Evolutionary conservation across 1,284 basidiomycete species (phyloP).

Genomic region (Marasmius oreades): DNA sequence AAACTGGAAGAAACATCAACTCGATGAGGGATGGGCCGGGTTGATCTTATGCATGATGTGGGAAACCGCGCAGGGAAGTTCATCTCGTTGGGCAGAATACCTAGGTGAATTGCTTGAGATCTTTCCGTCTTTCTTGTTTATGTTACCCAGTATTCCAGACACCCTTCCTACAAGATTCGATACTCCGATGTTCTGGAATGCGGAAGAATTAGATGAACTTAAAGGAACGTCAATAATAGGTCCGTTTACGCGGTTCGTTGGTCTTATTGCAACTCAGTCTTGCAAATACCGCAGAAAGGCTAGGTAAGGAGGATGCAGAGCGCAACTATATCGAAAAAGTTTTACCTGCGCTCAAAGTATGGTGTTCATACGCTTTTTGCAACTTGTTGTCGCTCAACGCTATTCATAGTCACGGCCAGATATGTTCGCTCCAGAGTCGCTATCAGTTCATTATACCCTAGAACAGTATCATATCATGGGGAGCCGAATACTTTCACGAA

Average conservation of each 20-base stretch:
- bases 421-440: slow-evolving; percentile 56
- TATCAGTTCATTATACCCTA: slow-evolving; percentile 61
- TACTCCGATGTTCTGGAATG: slow-evolving; percentile 95
- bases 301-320: slow-evolving; percentile 85
- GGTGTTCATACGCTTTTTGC: slow-evolving; percentile 15
- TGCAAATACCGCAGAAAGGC: slow-evolving; percentile 57
- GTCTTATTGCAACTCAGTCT: background rate
- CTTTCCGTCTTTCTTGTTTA: background rate
- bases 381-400: too few species aligned
- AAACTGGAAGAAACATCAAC: slow-evolving; percentile 55
- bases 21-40: slow-evolving; percentile 80
- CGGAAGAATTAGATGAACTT: slow-evolving; percentile 73
- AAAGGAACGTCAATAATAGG: slow-evolving; percentile 84
- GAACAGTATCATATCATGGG: slow-evolving; percentile 88
- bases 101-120: slow-evolving; percentile 46
- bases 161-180: slow-evolving; percentile 74
- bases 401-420: slow-evolving; percentile 63
- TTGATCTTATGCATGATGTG: slow-evolving; percentile 96
- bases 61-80: slow-evolving; percentile 63
- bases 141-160: slow-evolving; percentile 29
- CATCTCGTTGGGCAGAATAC: slow-evolving; percentile 70
- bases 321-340: slow-evolving; percentile 67
- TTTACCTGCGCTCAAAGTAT: slow-evolving; percentile 62
- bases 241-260: too few species aligned
- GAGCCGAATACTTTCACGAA: slow-evolving; percentile 89